A percentile compares a stretch with the other conserved stretches of the same genome.
Evolutionary conservation across 306 rosid species (phyloP).

Genomic region (Fragaria iinumae): DNA sequence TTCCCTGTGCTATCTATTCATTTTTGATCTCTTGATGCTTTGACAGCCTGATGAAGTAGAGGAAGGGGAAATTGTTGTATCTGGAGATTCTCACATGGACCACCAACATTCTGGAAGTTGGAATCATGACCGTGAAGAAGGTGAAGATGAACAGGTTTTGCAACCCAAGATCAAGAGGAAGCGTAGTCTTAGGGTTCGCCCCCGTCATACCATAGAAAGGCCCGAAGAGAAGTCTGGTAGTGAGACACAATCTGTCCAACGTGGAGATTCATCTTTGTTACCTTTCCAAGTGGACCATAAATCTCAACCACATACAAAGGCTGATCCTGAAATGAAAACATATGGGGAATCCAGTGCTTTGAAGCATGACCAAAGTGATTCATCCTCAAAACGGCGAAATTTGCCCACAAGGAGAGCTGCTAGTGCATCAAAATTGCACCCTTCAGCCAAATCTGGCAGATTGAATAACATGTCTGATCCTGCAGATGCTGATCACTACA

Average conservation of each 20-base stretch:
- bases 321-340: slow-evolving; percentile 55
- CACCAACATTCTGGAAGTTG: slow-evolving; percentile 92
- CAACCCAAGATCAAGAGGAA: slow-evolving; percentile 90
- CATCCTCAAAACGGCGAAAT: slow-evolving; percentile 58
- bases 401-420: slow-evolving; percentile 64
- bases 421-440: slow-evolving; percentile 59
- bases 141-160: slow-evolving; percentile 91
- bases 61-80: slow-evolving; percentile 93
- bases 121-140: slow-evolving; percentile 91
- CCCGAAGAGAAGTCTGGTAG: slow-evolving; percentile 67
- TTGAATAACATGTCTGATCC: slow-evolving; percentile 53
- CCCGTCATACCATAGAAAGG: slow-evolving; percentile 71
- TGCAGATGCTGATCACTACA: slow-evolving; percentile 56
- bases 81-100: slow-evolving; percentile 91
- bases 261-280: slow-evolving; percentile 63
- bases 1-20: slow-evolving; percentile 32
- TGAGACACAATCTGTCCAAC: slow-evolving; percentile 59
- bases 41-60: slow-evolving; percentile 84
- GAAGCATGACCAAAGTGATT: slow-evolving; percentile 67
- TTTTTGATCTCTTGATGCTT: slow-evolving; percentile 31
- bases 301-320: slow-evolving; percentile 44
- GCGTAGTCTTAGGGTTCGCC: slow-evolving; percentile 86
- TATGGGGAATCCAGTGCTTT: slow-evolving; percentile 47
- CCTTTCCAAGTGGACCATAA: slow-evolving; percentile 57
- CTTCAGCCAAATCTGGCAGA: slow-evolving; percentile 71